Evolutionary conservation across 768 basidiomycete genomes (phyloP).

Genomic region (Sistotremastrum suecicum): DNA sequence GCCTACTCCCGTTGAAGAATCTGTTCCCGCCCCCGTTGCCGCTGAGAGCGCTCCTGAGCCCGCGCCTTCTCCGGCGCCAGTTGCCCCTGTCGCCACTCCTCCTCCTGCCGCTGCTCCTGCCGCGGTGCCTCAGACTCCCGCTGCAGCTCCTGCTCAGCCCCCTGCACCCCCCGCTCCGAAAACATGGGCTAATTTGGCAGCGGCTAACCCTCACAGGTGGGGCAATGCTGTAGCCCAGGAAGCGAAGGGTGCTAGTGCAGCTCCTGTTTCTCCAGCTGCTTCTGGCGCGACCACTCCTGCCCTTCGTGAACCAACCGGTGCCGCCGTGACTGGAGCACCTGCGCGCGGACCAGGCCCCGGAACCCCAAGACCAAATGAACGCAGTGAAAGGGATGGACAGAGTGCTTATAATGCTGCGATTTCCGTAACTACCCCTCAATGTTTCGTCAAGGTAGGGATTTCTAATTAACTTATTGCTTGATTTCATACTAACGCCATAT

Average conservation of each 20-base stretch:
- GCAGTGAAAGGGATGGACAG: constrained; percentile 28
- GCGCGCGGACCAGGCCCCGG: constrained; percentile 19
- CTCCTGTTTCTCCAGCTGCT: constrained; percentile 20
- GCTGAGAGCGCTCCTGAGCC: constrained; percentile 12
- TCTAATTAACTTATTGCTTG: not conserved
- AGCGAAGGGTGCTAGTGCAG: constrained; percentile 62
- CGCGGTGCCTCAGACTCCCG: constrained; percentile 13
- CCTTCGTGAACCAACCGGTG: constrained; percentile 29
- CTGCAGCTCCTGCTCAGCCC: constrained; percentile 24
- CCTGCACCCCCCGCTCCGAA: constrained; percentile 43
- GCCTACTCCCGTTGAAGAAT: constrained; percentile 13
- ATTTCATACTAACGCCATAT: not conserved
- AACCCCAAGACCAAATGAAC: constrained; percentile 16
- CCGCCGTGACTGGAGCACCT: constrained; percentile 19
- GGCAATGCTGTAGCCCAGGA: constrained; percentile 68
- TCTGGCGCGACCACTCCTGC: constrained; percentile 11
- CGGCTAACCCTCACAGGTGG: constrained; percentile 73
- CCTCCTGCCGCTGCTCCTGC: constrained; percentile 15
- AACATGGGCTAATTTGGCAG: constrained; percentile 89
- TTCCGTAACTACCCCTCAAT: constrained; percentile 54
- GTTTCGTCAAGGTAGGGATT: constrained; percentile 76
- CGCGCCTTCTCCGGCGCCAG: constrained; percentile 11
- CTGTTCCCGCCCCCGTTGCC: constrained; percentile 14
- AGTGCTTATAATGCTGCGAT: constrained; percentile 42
- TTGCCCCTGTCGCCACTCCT: constrained; percentile 15